Base-by-base conservation (phyloP, 1,284 basidiomycete species). In the Ceratobasidium sp. region DNA sequence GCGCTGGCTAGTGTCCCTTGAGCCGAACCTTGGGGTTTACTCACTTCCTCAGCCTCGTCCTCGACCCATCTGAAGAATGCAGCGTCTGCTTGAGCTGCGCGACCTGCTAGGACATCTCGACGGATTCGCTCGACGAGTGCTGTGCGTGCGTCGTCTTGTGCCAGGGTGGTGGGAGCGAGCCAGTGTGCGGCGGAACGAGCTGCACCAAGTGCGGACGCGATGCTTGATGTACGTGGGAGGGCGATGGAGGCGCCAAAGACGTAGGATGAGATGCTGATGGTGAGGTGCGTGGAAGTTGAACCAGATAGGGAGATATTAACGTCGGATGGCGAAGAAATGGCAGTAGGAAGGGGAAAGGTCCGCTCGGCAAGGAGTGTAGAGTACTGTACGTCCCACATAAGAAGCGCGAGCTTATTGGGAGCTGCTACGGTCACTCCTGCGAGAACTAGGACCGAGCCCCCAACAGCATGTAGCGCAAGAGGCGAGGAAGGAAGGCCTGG, bases 321-420 rank as follows among this genome's bases (percentile, higher is more conserved):
- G 26, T 57, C 30, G 3, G 26, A 32, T 2, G 43, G 28, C 1
- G 32, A 16, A 14, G 38, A 28, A 41, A 55, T 41, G 9, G 58
- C 43, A 32, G 69, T 46, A 2, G 73, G 70, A 8, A 74, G 62
- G 18, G 69, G 49, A 21, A 67, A 26, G n/a, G 54, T 23, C 6
- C 62, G 70, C 44, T 54, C 44, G 26, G 70, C 73, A 0, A 74
- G 61, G 14, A 74, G 44, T 7, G 54, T 58, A 32, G 71, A 71
- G 32, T 74, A 74, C 30, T 67, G 50, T 30, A 59, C 28, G 26
- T 74, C 70, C 70, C 73, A 74, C 18, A 74, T 54, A 1, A 74
- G 52, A 28, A 74, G 59, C 18, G 54, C 66, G 16, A 69, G 54
- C 44, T 69, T 55, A 28, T 50, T 16, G 14, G 66, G 66, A 43